Base-by-base conservation (phyloP, 1,284 basidiomycete species). In the Hortiboletus rubellus region DNA sequence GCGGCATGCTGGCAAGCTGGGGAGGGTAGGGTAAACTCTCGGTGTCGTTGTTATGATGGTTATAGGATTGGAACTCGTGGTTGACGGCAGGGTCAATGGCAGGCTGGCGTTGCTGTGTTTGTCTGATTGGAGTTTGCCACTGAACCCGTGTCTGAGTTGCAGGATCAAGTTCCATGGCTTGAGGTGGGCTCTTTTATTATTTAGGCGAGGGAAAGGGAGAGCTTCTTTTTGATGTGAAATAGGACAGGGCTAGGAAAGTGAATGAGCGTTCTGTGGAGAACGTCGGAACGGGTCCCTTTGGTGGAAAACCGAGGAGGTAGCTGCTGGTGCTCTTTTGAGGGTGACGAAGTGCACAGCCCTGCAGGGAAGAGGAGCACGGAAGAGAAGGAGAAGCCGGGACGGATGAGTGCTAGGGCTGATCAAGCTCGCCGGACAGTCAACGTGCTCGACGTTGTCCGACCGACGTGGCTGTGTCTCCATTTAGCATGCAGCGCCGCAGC, bases 151-250 rank as follows among this genome's bases (percentile, higher is more conserved):
- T 69, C 52, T 66, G 68, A 58, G 66, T 63, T 60, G 66, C 59
- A 33, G 65, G 66, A 60, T 72, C 70, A 59, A 70, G 60, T 53
- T 66, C 68, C 69, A 71, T 71, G 62, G 59, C 52, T 60, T 51
- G 53, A 52, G 40, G 61, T 56, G 60, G 59, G 66, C 67, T 64
- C 58, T 71, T 68, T 70, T 74, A 74, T 73, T 72, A 61, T 69
- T 73, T 72, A 72, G 60, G 69, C 69, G 69, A 73, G 70, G 71
- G 71, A 70, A 70, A 61, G 48, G 47, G 55, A 61, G 53, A 61
- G 58, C 66, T 72, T 72, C 67, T 69, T 71, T 71, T 65, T 70
- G 69, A 73, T 73, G 64, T 73, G 71, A 64, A 67, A 43, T 54
- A 42, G 33, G 56, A 52, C 38, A 66, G 50, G 64, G 58, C 59